phyloP scores from a whole-genome alignment of 768 basidiomycete species.

The Vishniacozyma victoriae region DNA sequence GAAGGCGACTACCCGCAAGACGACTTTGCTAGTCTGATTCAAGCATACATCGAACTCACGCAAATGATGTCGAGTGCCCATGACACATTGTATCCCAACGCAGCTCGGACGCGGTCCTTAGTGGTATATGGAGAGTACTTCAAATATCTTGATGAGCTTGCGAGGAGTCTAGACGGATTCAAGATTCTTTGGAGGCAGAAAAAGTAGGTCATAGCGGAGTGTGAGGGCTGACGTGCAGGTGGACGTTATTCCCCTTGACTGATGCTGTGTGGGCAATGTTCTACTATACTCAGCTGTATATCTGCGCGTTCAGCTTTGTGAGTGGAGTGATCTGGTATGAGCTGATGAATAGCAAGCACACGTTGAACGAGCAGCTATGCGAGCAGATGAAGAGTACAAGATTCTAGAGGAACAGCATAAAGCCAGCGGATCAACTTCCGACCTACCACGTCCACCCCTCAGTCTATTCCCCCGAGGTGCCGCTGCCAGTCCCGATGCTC shows the following conservation, averaged over 20 bases:
- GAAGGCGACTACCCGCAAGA: slow-evolving; percentile 20
- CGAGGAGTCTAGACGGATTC: slow-evolving; percentile 34
- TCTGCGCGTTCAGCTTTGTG: slow-evolving; percentile 40
- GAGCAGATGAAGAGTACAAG: slow-evolving; percentile 34
- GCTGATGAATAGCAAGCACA: slow-evolving; percentile 31
- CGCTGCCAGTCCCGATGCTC: slow-evolving; percentile 31
- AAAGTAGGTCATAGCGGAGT: slow-evolving; percentile 8
- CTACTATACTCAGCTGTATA: slow-evolving; percentile 34
- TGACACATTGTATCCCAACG: slow-evolving; percentile 40
- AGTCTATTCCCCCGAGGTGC: slow-evolving; percentile 40
- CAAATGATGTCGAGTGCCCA: slow-evolving; percentile 43
- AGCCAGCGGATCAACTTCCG: slow-evolving; percentile 5
- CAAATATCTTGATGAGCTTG: slow-evolving; percentile 42
- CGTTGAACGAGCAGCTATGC: slow-evolving; percentile 31
- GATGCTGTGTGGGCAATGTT: slow-evolving; percentile 37
- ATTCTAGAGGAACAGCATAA: slow-evolving; percentile 12
- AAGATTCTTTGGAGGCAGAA: slow-evolving; percentile 31
- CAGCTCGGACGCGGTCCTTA: slow-evolving; percentile 29
- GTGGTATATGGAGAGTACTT: slow-evolving; percentile 38
- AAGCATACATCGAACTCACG: slow-evolving; percentile 42
- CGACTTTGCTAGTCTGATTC: slow-evolving; percentile 30
- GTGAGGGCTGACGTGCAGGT: slow-evolving; percentile 7
- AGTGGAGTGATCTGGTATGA: slow-evolving; percentile 2
- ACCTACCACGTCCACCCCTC: slow-evolving; percentile 16
- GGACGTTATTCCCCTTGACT: slow-evolving; percentile 31